These are phyloP conservation scores for Plasmodium billcollinsi DNA, from an alignment of 169 alveolate species.

Conservation along the genomic window DNA sequence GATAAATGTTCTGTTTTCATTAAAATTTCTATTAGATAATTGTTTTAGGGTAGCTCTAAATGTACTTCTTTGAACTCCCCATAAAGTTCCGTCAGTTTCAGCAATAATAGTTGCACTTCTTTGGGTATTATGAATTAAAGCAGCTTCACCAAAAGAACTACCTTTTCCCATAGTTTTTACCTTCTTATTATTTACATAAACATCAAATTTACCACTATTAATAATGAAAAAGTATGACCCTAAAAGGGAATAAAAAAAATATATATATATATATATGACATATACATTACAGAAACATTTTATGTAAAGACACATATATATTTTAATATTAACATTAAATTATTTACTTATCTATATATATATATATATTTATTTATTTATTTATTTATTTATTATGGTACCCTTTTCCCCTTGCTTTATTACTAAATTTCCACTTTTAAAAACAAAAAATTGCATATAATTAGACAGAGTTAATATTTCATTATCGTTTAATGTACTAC, in stretches of 20 bases:
- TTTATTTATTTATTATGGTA: neutral
- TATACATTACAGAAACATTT: no score
- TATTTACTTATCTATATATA: neutral
- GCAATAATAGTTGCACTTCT: slow-evolving; percentile 97
- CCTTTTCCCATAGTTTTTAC: slow-evolving; percentile 93
- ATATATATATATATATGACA: no score
- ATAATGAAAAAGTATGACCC: slow-evolving; percentile 92
- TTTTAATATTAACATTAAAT: neutral
- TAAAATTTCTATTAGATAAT: slow-evolving; percentile 90
- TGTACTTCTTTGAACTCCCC: slow-evolving; percentile 95
- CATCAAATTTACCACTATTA: slow-evolving; percentile 91
- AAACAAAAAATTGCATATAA: slow-evolving; percentile 90
- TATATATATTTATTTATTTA: neutral
- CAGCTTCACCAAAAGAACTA: slow-evolving; percentile 98
- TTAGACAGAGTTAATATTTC: slow-evolving; percentile 91
- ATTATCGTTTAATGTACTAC: slow-evolving; percentile 89
- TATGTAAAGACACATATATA: no score
- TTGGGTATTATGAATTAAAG: slow-evolving; percentile 97
- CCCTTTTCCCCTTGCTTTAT: slow-evolving; percentile 90
- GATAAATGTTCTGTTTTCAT: slow-evolving; percentile 91
- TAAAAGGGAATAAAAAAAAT: neutral
- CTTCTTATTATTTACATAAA: slow-evolving; percentile 90
- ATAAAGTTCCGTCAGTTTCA: slow-evolving; percentile 89
- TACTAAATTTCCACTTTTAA: slow-evolving; percentile 89
- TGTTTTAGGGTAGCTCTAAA: slow-evolving; percentile 93